Conservation (phyloP, 352 stramenopile species). For the Globisporangium cylindrosporum region DNA sequence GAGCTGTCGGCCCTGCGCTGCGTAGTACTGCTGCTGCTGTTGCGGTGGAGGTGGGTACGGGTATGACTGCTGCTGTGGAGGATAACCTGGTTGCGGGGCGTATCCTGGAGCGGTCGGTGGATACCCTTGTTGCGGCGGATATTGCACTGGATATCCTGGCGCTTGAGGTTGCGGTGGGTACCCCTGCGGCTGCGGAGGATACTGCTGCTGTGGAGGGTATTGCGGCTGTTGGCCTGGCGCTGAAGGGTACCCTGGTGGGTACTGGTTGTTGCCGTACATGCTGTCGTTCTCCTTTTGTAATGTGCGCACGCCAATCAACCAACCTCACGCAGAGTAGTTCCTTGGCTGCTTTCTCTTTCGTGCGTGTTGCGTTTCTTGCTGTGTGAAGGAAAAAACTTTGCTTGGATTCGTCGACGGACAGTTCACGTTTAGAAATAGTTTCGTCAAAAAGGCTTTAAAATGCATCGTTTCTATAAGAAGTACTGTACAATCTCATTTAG, state of each 20-base stretch:
- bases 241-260: constrained; percentile 24
- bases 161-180: constrained; percentile 24
- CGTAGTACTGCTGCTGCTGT: constrained; percentile 58
- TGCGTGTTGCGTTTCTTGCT: neutral
- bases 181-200: constrained; percentile 21
- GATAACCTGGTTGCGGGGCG: constrained; percentile 30
- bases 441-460: neutral
- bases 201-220: constrained; percentile 8
- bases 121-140: constrained; percentile 25
- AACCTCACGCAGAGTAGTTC: neutral
- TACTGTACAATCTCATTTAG: neutral
- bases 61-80: constrained; percentile 28
- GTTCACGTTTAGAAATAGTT: neutral
- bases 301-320: neutral
- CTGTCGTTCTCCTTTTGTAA: neutral
- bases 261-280: constrained; percentile 30
- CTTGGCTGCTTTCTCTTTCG: constrained; percentile 1
- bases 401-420: neutral
- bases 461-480: neutral
- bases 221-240: constrained; percentile 17
- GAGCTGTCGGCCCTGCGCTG: constrained; percentile 59
- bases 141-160: constrained; percentile 21
- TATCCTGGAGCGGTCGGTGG: constrained; percentile 12
- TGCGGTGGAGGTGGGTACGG: constrained; percentile 34
- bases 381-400: neutral